Evolutionary conservation across 2,329 filamentous ascomycete species (phyloP).

Genomic region (Westerdykella ornata): DNA sequence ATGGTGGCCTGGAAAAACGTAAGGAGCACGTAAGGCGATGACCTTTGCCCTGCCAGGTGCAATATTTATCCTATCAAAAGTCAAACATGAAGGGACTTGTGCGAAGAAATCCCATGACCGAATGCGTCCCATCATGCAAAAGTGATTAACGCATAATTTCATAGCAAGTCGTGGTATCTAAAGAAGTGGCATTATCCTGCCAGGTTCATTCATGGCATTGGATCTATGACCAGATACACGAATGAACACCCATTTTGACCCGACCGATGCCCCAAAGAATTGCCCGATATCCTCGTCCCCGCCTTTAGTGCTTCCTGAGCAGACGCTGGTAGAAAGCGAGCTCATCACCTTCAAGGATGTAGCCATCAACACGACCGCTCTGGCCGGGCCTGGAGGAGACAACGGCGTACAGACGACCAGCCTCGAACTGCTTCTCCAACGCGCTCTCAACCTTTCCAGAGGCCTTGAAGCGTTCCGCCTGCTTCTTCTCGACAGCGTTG

Average conservation of each 20-base stretch:
- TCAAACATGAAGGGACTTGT: too few relatives aligned
- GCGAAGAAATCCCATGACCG: too few relatives aligned
- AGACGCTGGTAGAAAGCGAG: constrained; percentile 99
- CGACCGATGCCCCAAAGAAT: constrained; percentile 38
- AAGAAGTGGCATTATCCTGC: constrained; percentile 33
- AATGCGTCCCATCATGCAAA: too few relatives aligned
- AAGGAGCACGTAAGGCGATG: too few relatives aligned
- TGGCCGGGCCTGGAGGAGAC: constrained; percentile 90
- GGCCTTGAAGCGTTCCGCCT: constrained; percentile 74
- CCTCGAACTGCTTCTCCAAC: constrained; percentile 99
- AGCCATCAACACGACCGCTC: constrained; percentile 93
- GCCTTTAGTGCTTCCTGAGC: constrained; percentile 81
- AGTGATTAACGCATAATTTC: constrained; percentile 9
- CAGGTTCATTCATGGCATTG: constrained; percentile 34
- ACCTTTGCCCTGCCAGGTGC: too few relatives aligned
- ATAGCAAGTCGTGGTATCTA: constrained; percentile 32
- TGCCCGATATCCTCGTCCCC: constrained; percentile 34
- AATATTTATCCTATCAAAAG: too few relatives aligned
- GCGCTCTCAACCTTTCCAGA: constrained; percentile 86
- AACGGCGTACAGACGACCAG: constrained; percentile 92
- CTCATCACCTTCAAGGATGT: constrained; percentile 98
- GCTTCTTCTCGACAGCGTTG: constrained; percentile 95
- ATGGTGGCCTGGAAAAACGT: too few relatives aligned
- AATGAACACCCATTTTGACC: constrained; percentile 40
- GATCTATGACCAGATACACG: constrained; percentile 38